A percentile compares a stretch with the other conserved stretches of the same genome.
These are phyloP conservation scores for Sisymbrium irio DNA, from an alignment of 345 rosid species.

Conservation along the genomic window DNA sequence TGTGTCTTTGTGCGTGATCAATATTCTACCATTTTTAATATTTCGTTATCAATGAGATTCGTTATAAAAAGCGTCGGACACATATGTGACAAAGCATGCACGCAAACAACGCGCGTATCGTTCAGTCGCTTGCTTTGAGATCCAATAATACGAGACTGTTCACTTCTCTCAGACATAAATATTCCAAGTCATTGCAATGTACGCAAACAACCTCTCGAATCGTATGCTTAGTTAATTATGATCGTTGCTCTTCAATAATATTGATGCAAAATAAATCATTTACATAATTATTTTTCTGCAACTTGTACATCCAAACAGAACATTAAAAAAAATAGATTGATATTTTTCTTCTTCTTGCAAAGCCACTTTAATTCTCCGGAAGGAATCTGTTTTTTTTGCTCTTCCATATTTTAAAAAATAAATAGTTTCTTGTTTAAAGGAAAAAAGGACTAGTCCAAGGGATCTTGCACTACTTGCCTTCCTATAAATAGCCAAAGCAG, in stretches of 20 bases:
- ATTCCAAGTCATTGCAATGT: constrained; percentile 21
- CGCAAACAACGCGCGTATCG: not conserved
- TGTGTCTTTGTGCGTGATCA: not conserved
- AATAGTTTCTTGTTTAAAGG: not conserved
- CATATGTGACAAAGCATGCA: constrained; percentile 12
- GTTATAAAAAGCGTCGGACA: not conserved
- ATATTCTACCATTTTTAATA: constrained; percentile 10
- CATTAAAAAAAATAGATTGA: not conserved
- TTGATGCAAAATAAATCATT: constrained; percentile 1
- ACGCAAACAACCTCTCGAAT: constrained; percentile 18
- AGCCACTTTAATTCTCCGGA: constrained; percentile 24
- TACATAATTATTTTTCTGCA: not conserved
- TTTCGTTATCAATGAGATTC: constrained; percentile 17
- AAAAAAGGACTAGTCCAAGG: constrained; percentile 14
- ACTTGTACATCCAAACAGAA: constrained; percentile 28
- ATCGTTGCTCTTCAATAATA: constrained; percentile 1
- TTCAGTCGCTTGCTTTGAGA: constrained; percentile 17
- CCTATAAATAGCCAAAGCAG: constrained; percentile 34
- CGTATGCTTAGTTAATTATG: constrained; percentile 24
- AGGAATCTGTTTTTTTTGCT: constrained; percentile 5
- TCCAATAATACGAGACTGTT: constrained; percentile 9
- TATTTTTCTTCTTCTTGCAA: constrained; percentile 18
- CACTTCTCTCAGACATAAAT: constrained; percentile 12
- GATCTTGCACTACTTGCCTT: constrained; percentile 20
- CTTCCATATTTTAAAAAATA: not conserved